Conservation (phyloP, 2,329 filamentous ascomycete genomes). For the Elsinoe australis region DNA sequence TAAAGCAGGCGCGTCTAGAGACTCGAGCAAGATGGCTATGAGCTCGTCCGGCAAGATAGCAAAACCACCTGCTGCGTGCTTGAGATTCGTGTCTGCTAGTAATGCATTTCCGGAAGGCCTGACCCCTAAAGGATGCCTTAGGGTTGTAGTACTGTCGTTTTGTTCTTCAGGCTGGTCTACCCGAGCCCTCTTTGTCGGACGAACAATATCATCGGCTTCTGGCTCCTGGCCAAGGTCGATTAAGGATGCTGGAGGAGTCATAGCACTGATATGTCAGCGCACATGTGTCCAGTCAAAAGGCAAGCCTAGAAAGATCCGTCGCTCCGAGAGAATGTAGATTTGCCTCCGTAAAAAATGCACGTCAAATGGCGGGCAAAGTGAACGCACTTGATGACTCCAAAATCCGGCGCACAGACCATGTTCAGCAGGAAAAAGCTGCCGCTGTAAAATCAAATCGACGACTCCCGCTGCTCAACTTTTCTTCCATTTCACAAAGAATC, state of each 20-base stretch:
- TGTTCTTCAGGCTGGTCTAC: constrained; percentile 21
- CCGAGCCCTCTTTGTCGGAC: constrained; percentile 22
- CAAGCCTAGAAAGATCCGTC: neutral
- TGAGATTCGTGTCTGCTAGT: constrained; percentile 58
- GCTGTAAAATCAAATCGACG: no score
- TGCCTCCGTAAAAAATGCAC: neutral
- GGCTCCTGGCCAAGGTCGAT: constrained; percentile 16
- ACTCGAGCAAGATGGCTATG: constrained; percentile 66
- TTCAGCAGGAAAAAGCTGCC: no score
- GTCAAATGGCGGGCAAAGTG: neutral
- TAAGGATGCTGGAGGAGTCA: no score
- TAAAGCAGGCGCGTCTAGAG: constrained; percentile 57
- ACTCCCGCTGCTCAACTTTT: constrained; percentile 44
- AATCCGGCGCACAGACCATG: no score
- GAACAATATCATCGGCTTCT: constrained; percentile 15
- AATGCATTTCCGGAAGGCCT: constrained; percentile 83
- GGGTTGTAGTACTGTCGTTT: constrained; percentile 46
- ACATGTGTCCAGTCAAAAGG: no score
- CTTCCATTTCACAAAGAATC: constrained; percentile 9
- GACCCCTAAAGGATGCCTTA: constrained; percentile 71
- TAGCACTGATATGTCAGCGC: no score
- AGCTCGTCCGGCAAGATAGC: constrained; percentile 70
- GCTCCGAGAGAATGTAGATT: neutral
- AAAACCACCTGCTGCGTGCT: constrained; percentile 58
- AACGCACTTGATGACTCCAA: neutral